Conservation (phyloP, 768 basidiomycete species). For the Suillus sp. region DNA sequence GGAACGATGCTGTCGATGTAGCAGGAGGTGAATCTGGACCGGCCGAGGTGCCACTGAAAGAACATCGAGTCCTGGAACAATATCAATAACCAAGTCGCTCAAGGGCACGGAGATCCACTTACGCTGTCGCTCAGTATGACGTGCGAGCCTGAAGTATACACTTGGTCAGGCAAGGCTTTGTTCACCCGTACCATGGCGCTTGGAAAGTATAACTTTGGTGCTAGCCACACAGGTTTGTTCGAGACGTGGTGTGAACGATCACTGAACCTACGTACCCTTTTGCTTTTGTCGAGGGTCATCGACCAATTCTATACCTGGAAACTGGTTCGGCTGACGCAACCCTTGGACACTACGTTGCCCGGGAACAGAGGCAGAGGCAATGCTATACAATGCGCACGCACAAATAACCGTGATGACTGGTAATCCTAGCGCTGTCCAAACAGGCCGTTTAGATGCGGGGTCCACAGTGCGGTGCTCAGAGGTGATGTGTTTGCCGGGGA, state of each 20-base stretch:
- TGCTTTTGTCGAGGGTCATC: neutral
- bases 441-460: neutral
- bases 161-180: slow-evolving; percentile 10
- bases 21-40: slow-evolving; percentile 19
- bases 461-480: neutral
- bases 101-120: neutral
- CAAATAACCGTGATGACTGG: neutral
- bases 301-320: neutral
- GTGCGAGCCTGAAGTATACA: slow-evolving; percentile 8
- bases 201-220: neutral
- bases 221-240: neutral
- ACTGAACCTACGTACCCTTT: neutral
- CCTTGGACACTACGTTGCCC: neutral
- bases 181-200: slow-evolving; percentile 4
- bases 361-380: neutral
- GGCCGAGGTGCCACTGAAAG: slow-evolving; percentile 21
- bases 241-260: too few relatives aligned
- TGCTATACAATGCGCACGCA: neutral
- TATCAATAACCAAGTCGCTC: neutral
- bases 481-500: neutral
- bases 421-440: neutral
- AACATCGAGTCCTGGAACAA: slow-evolving; percentile 27
- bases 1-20: slow-evolving; percentile 23
- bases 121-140: slow-evolving; percentile 5
- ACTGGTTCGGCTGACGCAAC: slow-evolving; percentile 1